Base-by-base conservation (phyloP, 2,329 filamentous ascomycete species). In the Ceratocystis alfenasii region DNA sequence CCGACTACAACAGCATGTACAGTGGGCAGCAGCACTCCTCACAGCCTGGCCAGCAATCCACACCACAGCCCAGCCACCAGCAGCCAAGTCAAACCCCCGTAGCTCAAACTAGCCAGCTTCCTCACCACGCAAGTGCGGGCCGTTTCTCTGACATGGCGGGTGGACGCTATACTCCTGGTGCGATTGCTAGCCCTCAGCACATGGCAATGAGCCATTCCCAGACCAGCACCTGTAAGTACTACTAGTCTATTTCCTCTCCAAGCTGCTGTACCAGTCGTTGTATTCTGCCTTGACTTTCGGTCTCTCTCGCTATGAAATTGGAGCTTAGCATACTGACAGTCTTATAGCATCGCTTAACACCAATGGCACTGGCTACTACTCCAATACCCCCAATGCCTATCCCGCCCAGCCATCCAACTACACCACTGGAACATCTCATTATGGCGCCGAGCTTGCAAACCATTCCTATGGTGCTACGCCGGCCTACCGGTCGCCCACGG, bases 1-100 rank as follows among this genome's bases (percentile, higher is more conserved):
- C 59, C 33, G 59, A 62, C 20, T 62, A 62, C 28, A 41, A 44
- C 20, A 62, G 33, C 59, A 62, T 62, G 59, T 62, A 62, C 20
- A 45, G 59, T 15, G 22, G 33, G 1, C 59, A 62, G 22, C 59
- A 57, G 15, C 53, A 57, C 25, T 17, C 53, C 6, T 8, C 59
- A 12, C 59, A 45, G 41, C 20, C 33, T 3, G 59, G 59, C 1
- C 59, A 62, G n/a, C 59, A 62, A 20, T 25, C 59, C 15, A 45
- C 59, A n/a, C 36, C 44, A n/a, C 59, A 12, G n/a, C 20, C 59
- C 20, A 20, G n/a, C n/a, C 59, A 62, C n/a, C 41, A 22, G 36
- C 33, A n/a, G 30, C 44, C 59, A 22, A 44, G 12, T 12, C 59
- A 46, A 25, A 57, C 53, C 17, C 53, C 53, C 25, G 53, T 57